These are phyloP conservation scores for Jimgerdemannia flammicorona DNA, from an alignment of 192 early-diverging fungal species.

Conservation along the genomic window DNA sequence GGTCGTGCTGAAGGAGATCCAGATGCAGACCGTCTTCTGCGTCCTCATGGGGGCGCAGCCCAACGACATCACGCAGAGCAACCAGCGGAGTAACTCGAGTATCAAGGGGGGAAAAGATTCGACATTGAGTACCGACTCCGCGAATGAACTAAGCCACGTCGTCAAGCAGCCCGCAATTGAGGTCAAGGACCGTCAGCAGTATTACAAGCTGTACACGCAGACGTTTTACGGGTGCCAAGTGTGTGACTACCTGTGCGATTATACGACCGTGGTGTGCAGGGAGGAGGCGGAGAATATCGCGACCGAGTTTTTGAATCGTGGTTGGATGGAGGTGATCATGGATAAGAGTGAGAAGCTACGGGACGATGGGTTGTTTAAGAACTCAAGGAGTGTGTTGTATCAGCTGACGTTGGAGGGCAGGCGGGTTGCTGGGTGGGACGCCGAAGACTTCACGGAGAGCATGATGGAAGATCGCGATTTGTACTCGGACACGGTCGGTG, in stretches of 20 bases:
- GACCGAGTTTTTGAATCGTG: slow-evolving; percentile 37
- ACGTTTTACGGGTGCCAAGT: slow-evolving; percentile 43
- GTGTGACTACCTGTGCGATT: slow-evolving; percentile 49
- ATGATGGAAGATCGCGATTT: not conserved
- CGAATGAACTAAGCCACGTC: not conserved
- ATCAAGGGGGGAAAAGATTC: not conserved
- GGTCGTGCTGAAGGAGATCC: slow-evolving; percentile 30
- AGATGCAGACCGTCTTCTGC: slow-evolving; percentile 36
- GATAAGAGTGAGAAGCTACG: slow-evolving; percentile 24
- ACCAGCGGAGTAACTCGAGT: not conserved
- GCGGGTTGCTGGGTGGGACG: slow-evolving; percentile 27
- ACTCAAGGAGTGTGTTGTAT: slow-evolving; percentile 25
- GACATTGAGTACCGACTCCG: slow-evolving; percentile 9
- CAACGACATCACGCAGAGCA: slow-evolving; percentile 15
- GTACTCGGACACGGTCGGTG: not conserved
- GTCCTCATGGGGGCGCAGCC: slow-evolving; percentile 41
- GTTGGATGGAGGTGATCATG: slow-evolving; percentile 35
- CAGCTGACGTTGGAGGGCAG: slow-evolving; percentile 31
- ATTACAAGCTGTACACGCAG: slow-evolving; percentile 26
- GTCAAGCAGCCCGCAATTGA: slow-evolving; percentile 37
- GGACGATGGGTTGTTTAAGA: slow-evolving; percentile 14
- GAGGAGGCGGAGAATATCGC: slow-evolving; percentile 43
- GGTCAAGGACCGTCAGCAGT: slow-evolving; percentile 33
- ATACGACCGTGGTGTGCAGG: slow-evolving; percentile 40
- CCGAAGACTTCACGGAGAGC: not conserved